phyloP scores from a whole-genome alignment of 441 rosid species.

The Adansonia rubrostipa region DNA sequence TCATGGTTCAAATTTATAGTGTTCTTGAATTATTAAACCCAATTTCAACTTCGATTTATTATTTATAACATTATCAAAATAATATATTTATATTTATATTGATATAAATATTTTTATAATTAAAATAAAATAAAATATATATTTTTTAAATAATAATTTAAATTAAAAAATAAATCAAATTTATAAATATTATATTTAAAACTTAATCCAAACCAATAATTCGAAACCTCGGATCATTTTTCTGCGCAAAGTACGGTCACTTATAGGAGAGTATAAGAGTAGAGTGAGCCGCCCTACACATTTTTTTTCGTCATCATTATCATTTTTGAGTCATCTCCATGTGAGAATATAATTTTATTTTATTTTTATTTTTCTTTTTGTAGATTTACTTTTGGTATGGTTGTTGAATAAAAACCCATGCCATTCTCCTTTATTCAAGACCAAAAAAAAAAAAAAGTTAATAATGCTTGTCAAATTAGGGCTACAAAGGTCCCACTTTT shows the following conservation, averaged over 20 bases:
- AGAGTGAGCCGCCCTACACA: slow-evolving; percentile 36
- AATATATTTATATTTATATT: too few relatives aligned
- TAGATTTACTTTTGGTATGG: slow-evolving; percentile 12
- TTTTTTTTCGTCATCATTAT: slow-evolving; percentile 21
- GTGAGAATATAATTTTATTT: slow-evolving; percentile 15
- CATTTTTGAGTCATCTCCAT: slow-evolving; percentile 44
- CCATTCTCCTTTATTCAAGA: neutral
- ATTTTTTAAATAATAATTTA: too few relatives aligned
- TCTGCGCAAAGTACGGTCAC: neutral
- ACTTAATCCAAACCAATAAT: too few relatives aligned
- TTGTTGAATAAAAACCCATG: slow-evolving; percentile 8
- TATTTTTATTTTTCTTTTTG: neutral
- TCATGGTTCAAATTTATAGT: neutral
- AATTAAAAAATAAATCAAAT: too few relatives aligned
- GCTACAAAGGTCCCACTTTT: slow-evolving; percentile 23
- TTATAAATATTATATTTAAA: too few relatives aligned
- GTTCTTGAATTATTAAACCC: neutral
- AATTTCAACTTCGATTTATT: too few relatives aligned
- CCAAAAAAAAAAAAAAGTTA: too few relatives aligned
- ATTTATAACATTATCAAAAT: too few relatives aligned
- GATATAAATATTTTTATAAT: too few relatives aligned
- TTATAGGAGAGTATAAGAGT: neutral
- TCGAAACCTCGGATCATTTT: too few relatives aligned
- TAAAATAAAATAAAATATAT: too few relatives aligned
- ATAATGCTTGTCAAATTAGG: slow-evolving; percentile 30